These are phyloP conservation scores for Anthostomella pinea DNA, from an alignment of 2,329 filamentous ascomycete genomes.

Conservation along the genomic window DNA sequence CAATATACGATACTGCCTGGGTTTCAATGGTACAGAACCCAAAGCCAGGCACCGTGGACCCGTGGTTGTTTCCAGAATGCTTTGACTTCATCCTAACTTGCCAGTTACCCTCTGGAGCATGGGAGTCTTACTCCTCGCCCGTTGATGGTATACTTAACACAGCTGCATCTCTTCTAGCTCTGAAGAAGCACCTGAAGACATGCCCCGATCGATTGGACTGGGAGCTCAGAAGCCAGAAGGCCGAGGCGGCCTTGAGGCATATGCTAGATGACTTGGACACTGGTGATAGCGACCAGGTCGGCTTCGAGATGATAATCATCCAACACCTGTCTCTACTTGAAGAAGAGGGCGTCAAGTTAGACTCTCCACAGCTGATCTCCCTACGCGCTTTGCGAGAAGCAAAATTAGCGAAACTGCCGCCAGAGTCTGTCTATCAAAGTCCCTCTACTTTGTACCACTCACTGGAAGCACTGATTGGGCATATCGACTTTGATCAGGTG, in stretches of 20 bases:
- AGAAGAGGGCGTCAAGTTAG: neutral
- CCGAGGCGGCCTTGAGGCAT: neutral
- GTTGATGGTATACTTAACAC: constrained; percentile 35
- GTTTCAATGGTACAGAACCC: constrained; percentile 27
- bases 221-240: neutral
- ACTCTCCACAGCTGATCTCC: neutral
- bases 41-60: neutral
- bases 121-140: constrained; percentile 21
- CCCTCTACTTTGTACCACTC: constrained; percentile 30
- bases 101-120: constrained; percentile 23
- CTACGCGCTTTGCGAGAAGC: neutral
- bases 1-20: constrained; percentile 35
- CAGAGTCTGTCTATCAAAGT: neutral
- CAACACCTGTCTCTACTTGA: neutral
- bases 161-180: constrained; percentile 28
- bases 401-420: constrained; percentile 5
- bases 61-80: constrained; percentile 31
- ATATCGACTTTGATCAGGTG: constrained; percentile 34
- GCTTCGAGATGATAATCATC: constrained; percentile 8
- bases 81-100: constrained; percentile 24
- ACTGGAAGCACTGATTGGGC: constrained; percentile 35
- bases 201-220: neutral
- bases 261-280: constrained; percentile 23
- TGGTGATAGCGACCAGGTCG: constrained; percentile 11
- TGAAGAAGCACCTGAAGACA: constrained; percentile 19